Base-by-base conservation (phyloP, 2,329 filamentous ascomycete genomes). In the Nigrograna mackinnonii region DNA sequence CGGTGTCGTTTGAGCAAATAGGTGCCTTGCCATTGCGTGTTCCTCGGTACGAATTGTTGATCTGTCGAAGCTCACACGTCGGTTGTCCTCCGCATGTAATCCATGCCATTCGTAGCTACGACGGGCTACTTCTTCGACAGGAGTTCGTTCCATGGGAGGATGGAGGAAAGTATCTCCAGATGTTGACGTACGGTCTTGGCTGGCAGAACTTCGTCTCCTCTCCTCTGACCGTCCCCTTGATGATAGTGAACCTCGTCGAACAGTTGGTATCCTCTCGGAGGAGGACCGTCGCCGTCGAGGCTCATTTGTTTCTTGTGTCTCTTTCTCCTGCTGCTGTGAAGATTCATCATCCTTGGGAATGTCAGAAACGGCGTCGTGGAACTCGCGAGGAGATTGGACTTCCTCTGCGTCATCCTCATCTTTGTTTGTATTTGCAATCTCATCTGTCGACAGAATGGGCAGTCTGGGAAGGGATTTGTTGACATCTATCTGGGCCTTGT, bases 1-100 rank as follows among this genome's bases (percentile, higher is more conserved):
- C 0, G 72, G 73, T 1, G 78, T 79, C 14, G 72, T 73, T 26
- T 74, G 71, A 14, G 75, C 61, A 20, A 72, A 78, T 9, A 76
- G 69, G 33, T 77, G 75, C 14, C 75, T 70, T 12, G 63, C 64
- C 48, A 65, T 60, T 13, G 62, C 64, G 44, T 68, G 65, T 39
- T 69, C 67, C 21, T 68, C 51, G 66, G 62, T 54, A 60, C 68
- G 49, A 54, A 66, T 61, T 22, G 60, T 66, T 11, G 68, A 57
- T 39, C 62, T 51, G 60, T 68, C 55, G 58, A 68, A 50, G 55
- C 68, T 63, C 50, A 71, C 49, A 52, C 64, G 55, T 49, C 68
- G 44, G 52, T 60, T 49, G 44, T 62, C 52, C 22, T 62, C 59
- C 11, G 59, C 52, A 13, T 60, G 57, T 19, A 60, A 50, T n/a